Conservation (phyloP, 371 early-diverging fungal genomes). For the Actinomortierella ambigua region DNA sequence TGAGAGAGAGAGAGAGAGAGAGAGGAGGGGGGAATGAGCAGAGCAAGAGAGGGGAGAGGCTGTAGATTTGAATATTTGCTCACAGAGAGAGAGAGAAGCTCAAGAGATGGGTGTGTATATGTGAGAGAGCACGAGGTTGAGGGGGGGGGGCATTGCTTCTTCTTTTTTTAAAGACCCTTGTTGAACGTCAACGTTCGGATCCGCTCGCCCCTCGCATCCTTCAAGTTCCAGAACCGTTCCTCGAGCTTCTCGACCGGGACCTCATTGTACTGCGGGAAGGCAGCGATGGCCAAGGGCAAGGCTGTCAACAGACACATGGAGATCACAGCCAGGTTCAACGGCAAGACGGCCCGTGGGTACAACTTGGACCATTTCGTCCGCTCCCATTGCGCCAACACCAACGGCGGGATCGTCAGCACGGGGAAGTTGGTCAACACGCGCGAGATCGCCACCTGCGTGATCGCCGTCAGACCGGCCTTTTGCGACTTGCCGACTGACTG, state of each 20-base stretch:
- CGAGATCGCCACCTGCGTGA: conserved; percentile 79
- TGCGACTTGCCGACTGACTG: conserved; percentile 70
- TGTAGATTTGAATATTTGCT: too few species aligned
- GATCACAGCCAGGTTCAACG: conserved; percentile 69
- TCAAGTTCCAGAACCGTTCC: conserved; percentile 57
- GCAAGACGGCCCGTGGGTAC: conserved; percentile 59
- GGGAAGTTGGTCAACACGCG: conserved; percentile 79
- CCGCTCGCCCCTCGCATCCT: conserved; percentile 56
- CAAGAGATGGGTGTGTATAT: too few species aligned
- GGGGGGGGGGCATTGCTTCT: too few species aligned
- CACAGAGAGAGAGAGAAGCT: too few species aligned
- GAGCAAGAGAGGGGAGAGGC: too few species aligned
- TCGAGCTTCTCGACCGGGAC: conserved; percentile 49
- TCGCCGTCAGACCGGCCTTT: conserved; percentile 69
- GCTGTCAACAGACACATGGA: conserved; percentile 74
- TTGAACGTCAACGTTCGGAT: conserved; percentile 70
- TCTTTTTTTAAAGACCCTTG: conserved; percentile 62
- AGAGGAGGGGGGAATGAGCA: too few species aligned
- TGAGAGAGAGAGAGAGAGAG: too few species aligned
- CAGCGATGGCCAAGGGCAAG: conserved; percentile 79
- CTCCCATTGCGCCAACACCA: conserved; percentile 69
- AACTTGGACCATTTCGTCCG: conserved; percentile 56
- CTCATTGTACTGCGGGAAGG: conserved; percentile 73
- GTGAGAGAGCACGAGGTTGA: too few species aligned
- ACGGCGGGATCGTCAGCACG: conserved; percentile 72